Evolutionary conservation across 495 filamentous ascomycete species (phyloP).

Genomic region (Beverwykella pulmonaria): DNA sequence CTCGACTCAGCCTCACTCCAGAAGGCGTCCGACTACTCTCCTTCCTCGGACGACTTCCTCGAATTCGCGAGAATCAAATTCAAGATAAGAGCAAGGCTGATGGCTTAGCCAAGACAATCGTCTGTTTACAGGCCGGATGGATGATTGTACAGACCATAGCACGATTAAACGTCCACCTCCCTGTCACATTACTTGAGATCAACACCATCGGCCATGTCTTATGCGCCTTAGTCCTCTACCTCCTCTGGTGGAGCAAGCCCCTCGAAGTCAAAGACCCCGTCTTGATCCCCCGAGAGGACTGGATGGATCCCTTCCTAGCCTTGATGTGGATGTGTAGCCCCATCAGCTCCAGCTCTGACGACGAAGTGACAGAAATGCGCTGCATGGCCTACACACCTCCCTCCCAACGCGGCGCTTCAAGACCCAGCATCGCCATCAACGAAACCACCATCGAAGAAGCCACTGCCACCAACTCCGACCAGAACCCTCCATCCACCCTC

Average conservation of each 20-base stretch:
- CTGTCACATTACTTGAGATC: conserved; percentile 24
- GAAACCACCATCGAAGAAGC: neutral
- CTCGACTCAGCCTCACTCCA: conserved; percentile 15
- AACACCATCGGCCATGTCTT: conserved; percentile 31
- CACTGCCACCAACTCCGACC: too few relatives aligned
- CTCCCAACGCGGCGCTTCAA: neutral
- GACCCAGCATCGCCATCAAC: neutral
- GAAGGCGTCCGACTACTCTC: conserved; percentile 25
- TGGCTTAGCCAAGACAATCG: conserved; percentile 21
- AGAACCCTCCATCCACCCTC: neutral
- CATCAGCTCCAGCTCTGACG: conserved; percentile 4
- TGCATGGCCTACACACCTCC: conserved; percentile 24
- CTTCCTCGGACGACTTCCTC: conserved; percentile 21
- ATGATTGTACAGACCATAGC: conserved; percentile 27
- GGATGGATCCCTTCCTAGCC: conserved; percentile 20
- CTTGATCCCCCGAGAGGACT: conserved; percentile 10
- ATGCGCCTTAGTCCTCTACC: conserved; percentile 23
- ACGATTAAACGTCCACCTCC: conserved; percentile 4
- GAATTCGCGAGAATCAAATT: conserved; percentile 12
- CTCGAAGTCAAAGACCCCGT: conserved; percentile 22
- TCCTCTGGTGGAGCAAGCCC: conserved; percentile 30
- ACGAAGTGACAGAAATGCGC: conserved; percentile 18
- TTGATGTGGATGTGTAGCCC: conserved; percentile 29
- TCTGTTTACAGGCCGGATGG: conserved; percentile 26
- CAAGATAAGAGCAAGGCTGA: conserved; percentile 26